Conservation (phyloP, 2,329 filamentous ascomycete genomes). For the Ambrosiella cleistominuta region DNA sequence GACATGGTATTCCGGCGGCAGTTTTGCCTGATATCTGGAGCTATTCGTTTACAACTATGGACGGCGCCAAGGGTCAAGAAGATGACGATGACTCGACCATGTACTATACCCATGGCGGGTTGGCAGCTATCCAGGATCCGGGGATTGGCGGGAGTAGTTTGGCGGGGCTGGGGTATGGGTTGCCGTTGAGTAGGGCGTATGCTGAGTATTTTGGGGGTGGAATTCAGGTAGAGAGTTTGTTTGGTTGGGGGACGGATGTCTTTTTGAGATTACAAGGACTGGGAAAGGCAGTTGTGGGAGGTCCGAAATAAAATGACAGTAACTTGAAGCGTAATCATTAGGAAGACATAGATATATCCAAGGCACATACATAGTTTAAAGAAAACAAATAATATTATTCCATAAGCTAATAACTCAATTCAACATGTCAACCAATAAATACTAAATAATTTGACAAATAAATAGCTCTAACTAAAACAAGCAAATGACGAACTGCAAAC, state of each 20-base stretch:
- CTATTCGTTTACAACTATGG: constrained; percentile 93
- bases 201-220: constrained; percentile 97
- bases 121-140: constrained; percentile 57
- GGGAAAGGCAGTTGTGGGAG: constrained; percentile 27
- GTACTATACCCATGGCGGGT: constrained; percentile 12
- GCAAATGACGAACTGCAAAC: not conserved
- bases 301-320: constrained; percentile 3
- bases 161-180: constrained; percentile 79
- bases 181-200: constrained; percentile 81
- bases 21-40: constrained; percentile 83
- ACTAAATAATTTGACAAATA: not conserved
- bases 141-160: constrained; percentile 66
- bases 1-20: constrained; percentile 76
- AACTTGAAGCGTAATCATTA: too few species aligned
- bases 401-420: not conserved
- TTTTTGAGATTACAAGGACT: constrained; percentile 48
- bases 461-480: constrained; percentile 2
- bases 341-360: too few species aligned
- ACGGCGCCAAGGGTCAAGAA: constrained; percentile 16
- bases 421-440: not conserved
- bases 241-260: constrained; percentile 73
- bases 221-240: constrained; percentile 84
- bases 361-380: not conserved
- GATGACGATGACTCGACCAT: not conserved
- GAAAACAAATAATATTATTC: constrained; percentile 13